Base-by-base conservation (phyloP, 306 rosid genomes). In the Pueraria montana region DNA sequence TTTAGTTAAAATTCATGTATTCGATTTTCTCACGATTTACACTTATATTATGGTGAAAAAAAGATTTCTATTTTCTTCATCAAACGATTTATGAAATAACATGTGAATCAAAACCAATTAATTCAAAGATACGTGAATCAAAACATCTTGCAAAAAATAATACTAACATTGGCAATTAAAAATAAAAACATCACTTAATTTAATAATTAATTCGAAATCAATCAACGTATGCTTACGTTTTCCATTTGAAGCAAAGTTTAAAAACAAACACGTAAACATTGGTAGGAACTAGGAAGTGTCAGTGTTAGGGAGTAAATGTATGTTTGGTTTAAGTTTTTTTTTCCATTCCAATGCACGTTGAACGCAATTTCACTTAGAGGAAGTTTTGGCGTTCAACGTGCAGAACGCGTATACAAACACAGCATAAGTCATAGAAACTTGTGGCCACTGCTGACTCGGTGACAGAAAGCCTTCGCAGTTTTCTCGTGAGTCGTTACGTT, bases 401-500 rank as follows among this genome's bases (percentile, higher is more conserved):
- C n/a, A n/a, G n/a, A n/a, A n/a, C n/a, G n/a, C n/a, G n/a, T n/a
- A n/a, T n/a, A n/a, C n/a, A n/a, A n/a, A n/a, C n/a, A n/a, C n/a
- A n/a, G n/a, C n/a, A n/a, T n/a, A n/a, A 68, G 48, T 42, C 86
- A 63, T 78, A 50, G 76, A 84, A 72, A 72, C 16, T 20, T 40
- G 87, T 30, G 50, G 80, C 71, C 32, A 27, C 12, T 40, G 50
- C 50, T 71, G 79, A 71, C 21, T 77, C 58, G 12, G 4, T 78
- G 69, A 48, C 77, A 58, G 71, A 26, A 42, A 55, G 23, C 10
- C 20, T 27, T 32, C 9, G 16, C 80, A 71, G 68, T n/a, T 32
- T 84, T 63, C 84, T 78, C 84, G 87, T 84, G 84, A 78, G 26
- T 71, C 66, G 30, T 20, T 43, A 20, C 18, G 2, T 32, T 64